A percentile compares a stretch with the other conserved stretches of the same genome.
phyloP scores from a whole-genome alignment of 192 early-diverging fungal genomes.

The Hyaloraphidium curvatum region DNA sequence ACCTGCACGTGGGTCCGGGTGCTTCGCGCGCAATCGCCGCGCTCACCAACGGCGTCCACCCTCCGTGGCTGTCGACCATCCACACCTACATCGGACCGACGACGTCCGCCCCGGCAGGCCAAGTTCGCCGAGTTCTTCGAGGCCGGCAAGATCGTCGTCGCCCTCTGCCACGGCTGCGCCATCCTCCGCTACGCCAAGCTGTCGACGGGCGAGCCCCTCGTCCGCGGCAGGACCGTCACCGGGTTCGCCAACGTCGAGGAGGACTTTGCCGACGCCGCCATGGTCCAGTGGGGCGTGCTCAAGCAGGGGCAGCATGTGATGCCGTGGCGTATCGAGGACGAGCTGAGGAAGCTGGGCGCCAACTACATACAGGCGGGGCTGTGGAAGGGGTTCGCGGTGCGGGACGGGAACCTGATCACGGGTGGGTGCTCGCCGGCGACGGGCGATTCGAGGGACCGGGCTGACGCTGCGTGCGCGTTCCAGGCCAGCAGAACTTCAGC shows the following conservation, averaged over 20 bases:
- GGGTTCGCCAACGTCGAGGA: constrained; percentile 57
- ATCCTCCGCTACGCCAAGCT: constrained; percentile 41
- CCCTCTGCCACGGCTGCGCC: constrained; percentile 45
- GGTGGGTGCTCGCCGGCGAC: background rate
- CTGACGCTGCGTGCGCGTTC: background rate
- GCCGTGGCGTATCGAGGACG: constrained; percentile 1
- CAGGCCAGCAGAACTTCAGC: background rate
- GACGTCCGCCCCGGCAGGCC: no score
- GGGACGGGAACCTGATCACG: constrained; percentile 4
- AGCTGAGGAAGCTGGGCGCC: constrained; percentile 1
- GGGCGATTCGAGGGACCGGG: background rate
- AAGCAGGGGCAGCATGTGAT: background rate
- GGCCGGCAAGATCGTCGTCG: constrained; percentile 23
- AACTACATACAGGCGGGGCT: background rate
- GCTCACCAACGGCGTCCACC: no score
- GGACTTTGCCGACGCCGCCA: constrained; percentile 8
- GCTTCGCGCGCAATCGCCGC: constrained; percentile 17
- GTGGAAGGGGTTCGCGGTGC: background rate
- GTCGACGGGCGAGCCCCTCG: constrained; percentile 30
- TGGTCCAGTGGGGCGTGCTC: constrained; percentile 1
- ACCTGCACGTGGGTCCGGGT: no score
- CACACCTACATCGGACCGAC: no score
- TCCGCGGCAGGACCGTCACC: constrained; percentile 43
- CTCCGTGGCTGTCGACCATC: no score
- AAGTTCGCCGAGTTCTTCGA: constrained; percentile 21